phyloP scores from a whole-genome alignment of 169 alveolate genomes.

The Cryptosporidium bovis region DNA sequence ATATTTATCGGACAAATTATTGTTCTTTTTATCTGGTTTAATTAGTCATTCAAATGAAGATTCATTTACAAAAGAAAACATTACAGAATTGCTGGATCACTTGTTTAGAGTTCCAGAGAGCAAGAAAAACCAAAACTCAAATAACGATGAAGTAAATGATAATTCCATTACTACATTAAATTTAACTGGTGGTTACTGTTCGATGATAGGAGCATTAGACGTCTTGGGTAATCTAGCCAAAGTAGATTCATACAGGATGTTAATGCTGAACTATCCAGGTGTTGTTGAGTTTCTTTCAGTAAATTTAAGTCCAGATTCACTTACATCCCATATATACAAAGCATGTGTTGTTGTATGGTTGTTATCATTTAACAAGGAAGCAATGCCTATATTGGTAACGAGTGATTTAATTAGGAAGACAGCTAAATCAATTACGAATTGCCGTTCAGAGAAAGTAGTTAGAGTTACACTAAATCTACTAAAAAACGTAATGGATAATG shows the following conservation, averaged over 20 bases:
- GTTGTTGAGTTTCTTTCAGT: conserved; percentile 44
- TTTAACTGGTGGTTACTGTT: conserved; percentile 52
- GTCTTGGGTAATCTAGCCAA: conserved; percentile 62
- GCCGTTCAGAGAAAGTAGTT: conserved; percentile 81
- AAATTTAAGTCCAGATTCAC: conserved; percentile 29
- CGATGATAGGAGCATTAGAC: conserved; percentile 58
- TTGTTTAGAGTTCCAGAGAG: conserved; percentile 41
- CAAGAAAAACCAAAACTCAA: conserved; percentile 6
- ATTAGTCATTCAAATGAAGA: conserved; percentile 63
- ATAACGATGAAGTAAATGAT: background rate
- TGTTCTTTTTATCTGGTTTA: conserved; percentile 60
- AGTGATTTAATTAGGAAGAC: conserved; percentile 38
- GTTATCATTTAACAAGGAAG: conserved; percentile 52
- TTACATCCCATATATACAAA: conserved; percentile 65
- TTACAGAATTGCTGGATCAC: conserved; percentile 16
- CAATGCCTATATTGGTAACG: conserved; percentile 52
- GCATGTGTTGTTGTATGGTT: conserved; percentile 69
- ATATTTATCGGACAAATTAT: conserved; percentile 53
- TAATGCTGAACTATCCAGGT: conserved; percentile 38
- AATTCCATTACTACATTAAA: background rate
- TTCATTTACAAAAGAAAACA: conserved; percentile 22
- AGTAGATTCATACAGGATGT: conserved; percentile 68
- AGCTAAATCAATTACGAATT: conserved; percentile 79
- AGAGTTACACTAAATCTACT: conserved; percentile 71
- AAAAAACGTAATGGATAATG: conserved; percentile 70